phyloP scores from a whole-genome alignment of 768 basidiomycete genomes.

The Leucocoprinus leucothites region DNA sequence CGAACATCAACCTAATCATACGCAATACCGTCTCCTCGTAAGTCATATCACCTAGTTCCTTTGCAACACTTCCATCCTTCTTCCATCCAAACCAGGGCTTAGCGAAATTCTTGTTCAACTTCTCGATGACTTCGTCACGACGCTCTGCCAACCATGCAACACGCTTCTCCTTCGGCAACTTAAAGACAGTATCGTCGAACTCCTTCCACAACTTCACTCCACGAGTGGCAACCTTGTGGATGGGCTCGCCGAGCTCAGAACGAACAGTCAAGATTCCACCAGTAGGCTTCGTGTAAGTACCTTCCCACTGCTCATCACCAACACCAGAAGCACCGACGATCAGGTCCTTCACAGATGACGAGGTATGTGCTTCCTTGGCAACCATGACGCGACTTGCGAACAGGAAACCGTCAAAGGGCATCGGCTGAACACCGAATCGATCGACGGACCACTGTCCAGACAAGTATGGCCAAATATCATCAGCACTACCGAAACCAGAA shows the following conservation, averaged over 20 bases:
- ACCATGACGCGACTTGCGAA: constrained; percentile 98
- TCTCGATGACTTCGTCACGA: constrained; percentile 84
- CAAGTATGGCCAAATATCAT: constrained; percentile 96
- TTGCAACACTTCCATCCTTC: constrained; percentile 82
- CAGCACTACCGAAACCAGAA: constrained; percentile 93
- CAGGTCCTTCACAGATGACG: constrained; percentile 91
- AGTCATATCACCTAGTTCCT: constrained; percentile 94
- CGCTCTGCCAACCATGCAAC: constrained; percentile 82
- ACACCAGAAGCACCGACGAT: constrained; percentile 96
- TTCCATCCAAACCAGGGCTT: constrained; percentile 99
- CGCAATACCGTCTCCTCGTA: constrained; percentile 94
- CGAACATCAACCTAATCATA: constrained; percentile 93
- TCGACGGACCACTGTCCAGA: constrained; percentile 92
- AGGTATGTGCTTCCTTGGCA: constrained; percentile 96
- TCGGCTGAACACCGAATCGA: constrained; percentile 80
- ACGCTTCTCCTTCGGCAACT: constrained; percentile 94
- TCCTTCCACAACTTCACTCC: constrained; percentile 99
- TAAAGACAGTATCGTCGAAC: constrained; percentile 96
- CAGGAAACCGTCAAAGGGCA: constrained; percentile 98
- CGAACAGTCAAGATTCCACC: constrained; percentile 96
- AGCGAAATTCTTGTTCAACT: constrained; percentile 92
- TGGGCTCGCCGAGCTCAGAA: constrained; percentile 97
- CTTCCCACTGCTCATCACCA: constrained; percentile 87
- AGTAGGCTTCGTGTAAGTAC: constrained; percentile 89
- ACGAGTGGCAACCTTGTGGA: constrained; percentile 98